Evolutionary conservation across 306 rosid genomes (phyloP), one percentile per base, ranked within the genome.

Genomic region (Vigna mungo): DNA sequence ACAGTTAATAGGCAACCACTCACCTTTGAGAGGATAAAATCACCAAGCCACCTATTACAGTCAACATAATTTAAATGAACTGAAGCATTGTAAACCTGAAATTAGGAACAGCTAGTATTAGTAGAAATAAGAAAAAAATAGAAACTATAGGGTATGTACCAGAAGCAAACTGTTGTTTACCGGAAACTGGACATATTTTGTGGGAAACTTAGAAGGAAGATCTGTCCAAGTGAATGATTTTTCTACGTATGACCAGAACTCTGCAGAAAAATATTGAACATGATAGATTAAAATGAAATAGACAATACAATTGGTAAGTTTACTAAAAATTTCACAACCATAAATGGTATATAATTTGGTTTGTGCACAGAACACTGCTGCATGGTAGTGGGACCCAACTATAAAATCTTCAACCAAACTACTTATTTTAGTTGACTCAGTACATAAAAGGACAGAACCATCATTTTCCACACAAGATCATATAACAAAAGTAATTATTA

Each of bases 1-100:
- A n/a, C 37, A 34, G 51, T 47, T 32, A 41, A 49, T 68, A 68
- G 59, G 52, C 34, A 62, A 74, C 8, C 20, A 61, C 81, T 88
- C 80, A 95, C 98, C 97, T 95, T 95, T 60, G 99, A 95, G 71
- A 95, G 97, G 54, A 95, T 81, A 82, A 89, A 92, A 82, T 95
- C 97, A 51, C 99, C 99, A 13, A 95, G 93, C 99, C 99, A 95
- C 77, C 99, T 92, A 86, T 80, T 95, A 80, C 99, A 95, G 90
- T 95, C 99, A 54, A 95, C 99, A 37, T 92, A 95, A 80, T 95
- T 95, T 32, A 93, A 79, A 88, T 95, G 99, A 75, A 95, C 88
- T 6, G 92, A 81, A 34, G 97, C 97, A 78, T 84, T 88, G 79
- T 92, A 87, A 63, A 92, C 89, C 99, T 95, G 93, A 85, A 85